Conservation (phyloP, 768 basidiomycete species). For the Hericium erinaceus region DNA sequence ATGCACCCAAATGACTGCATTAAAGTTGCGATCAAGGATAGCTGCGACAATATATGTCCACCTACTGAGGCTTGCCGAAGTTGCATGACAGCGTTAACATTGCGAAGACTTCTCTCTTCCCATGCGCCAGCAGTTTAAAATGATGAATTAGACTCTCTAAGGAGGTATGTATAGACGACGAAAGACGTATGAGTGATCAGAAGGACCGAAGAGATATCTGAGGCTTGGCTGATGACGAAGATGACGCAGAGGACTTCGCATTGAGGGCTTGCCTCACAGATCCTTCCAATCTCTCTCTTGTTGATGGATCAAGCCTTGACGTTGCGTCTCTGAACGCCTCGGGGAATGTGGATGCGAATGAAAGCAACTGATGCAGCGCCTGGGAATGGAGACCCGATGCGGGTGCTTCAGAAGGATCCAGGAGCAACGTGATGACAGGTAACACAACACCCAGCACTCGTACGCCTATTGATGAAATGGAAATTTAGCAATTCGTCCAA, state of each 20-base stretch:
- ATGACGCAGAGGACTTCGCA: constrained; percentile 1
- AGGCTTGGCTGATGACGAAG: constrained; percentile 7
- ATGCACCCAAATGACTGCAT: no score
- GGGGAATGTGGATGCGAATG: constrained; percentile 14
- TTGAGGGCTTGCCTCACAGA: constrained; percentile 10
- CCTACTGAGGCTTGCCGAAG: no score
- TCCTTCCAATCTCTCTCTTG: constrained; percentile 10
- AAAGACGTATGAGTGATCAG: background rate
- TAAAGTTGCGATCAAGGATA: no score
- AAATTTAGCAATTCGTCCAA: background rate
- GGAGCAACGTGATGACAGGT: constrained; percentile 13
- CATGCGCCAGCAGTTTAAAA: no score
- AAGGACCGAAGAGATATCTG: constrained; percentile 16
- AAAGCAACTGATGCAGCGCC: constrained; percentile 10
- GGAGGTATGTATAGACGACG: no score
- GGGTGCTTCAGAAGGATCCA: constrained; percentile 4
- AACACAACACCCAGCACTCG: constrained; percentile 10
- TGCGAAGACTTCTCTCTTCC: no score
- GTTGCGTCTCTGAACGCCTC: constrained; percentile 14
- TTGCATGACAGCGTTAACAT: no score
- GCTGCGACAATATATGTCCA: no score
- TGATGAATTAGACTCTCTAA: no score
- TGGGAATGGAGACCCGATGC: constrained; percentile 11
- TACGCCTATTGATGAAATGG: constrained; percentile 2
- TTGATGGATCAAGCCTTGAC: constrained; percentile 7